These are phyloP conservation scores for Tylopilus rubrobrunneus DNA, from an alignment of 768 basidiomycete species.

Conservation along the genomic window DNA sequence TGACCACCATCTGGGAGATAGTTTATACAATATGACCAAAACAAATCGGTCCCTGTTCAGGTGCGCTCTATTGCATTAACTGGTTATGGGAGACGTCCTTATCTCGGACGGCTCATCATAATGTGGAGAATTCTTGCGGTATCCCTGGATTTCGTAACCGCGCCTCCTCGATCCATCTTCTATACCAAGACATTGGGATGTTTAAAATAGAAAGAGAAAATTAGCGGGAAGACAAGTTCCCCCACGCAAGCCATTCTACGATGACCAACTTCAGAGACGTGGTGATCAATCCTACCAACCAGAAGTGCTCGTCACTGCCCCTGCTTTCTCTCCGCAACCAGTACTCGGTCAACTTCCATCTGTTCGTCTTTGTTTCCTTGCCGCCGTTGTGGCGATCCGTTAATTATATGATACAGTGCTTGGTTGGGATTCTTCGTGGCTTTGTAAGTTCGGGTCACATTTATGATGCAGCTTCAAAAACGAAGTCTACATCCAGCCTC, in stretches of 20 bases:
- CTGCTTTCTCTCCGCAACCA: conserved; percentile 5
- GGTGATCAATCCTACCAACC: conserved; percentile 3
- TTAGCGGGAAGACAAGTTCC: neutral
- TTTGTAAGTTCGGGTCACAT: neutral
- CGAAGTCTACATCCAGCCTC: conserved; percentile 17
- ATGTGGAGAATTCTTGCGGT: neutral
- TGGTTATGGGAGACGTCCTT: conserved; percentile 23
- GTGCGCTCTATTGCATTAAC: neutral
- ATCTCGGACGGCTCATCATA: conserved; percentile 19
- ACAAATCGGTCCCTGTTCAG: neutral
- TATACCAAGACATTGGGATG: neutral
- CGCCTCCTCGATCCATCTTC: neutral
- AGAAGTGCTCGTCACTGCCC: conserved; percentile 5
- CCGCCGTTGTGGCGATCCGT: neutral
- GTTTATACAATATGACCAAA: neutral
- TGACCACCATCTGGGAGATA: neutral
- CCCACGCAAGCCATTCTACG: neutral
- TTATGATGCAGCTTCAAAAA: neutral
- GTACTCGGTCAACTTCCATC: conserved; percentile 7
- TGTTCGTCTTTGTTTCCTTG: neutral
- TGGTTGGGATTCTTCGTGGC: conserved; percentile 6
- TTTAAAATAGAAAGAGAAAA: neutral
- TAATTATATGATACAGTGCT: neutral
- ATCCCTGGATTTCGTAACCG: neutral
- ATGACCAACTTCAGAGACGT: conserved; percentile 14